Evolutionary conservation across 148 eudicot genomes (phyloP), one percentile per base, ranked within the genome.

Genomic region (Talinum fruticosum): DNA sequence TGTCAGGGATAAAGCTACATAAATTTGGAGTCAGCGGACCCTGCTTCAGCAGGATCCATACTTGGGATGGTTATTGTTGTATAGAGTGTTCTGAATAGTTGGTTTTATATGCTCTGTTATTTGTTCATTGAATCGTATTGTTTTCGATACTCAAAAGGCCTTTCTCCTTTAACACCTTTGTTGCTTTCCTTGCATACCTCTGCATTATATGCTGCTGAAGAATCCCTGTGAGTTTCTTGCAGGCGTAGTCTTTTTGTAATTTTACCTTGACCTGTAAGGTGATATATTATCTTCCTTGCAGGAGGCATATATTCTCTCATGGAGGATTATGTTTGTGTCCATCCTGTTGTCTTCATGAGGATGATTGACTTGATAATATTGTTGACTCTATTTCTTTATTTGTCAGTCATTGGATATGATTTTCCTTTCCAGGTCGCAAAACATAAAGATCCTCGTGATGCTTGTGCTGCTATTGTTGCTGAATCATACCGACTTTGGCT

Each of bases 391-490:
- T 49, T 51, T 61, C 35, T 64, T 47, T 64, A 29, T 77, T 14
- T 53, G 57, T 69, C 78, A 21, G 24, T 71, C 34, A 14, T 28
- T 35, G 73, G 57, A 62, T 76, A 71, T 81, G 66, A 16, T 75
- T 28, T 24, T 61, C 33, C 16, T 53, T 79, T 81, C 62, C 85
- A 96, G 99, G 98, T 96, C 78, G 91, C 88, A 66, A 89, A 88
- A 74, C 83, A 84, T 75, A 91, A 91, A 85, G 99, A 96, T 81
- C 97, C 99, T 1, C 99, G 95, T 76, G 97, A 96, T 86, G 97
- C 99, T 82, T 96, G 99, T 89, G 97, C 97, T 67, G 99, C 99
- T 76, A 93, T 96, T 83, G 99, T 96, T 84, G 99, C 99, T 51
- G 99, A 96, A 85, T 96, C 99, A 7, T 96, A 96, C 83, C 90